These are phyloP conservation scores for Hondaea fermentalgiana DNA, from an alignment of 108 stramenopile species.

Conservation along the genomic window DNA sequence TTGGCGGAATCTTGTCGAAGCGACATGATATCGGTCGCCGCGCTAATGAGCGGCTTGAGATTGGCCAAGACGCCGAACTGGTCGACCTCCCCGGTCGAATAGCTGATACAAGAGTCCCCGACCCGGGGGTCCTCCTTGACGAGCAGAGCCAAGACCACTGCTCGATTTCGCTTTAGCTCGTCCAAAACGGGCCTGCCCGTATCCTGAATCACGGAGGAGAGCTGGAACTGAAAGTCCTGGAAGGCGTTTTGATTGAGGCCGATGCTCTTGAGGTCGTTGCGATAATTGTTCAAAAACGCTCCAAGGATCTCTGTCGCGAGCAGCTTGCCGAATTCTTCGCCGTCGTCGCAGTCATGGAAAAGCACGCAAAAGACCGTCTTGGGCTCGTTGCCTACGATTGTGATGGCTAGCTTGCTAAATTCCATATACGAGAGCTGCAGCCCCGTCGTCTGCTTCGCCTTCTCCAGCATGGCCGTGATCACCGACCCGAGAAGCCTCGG, in stretches of 20 bases:
- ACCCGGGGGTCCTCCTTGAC: conserved; percentile 34
- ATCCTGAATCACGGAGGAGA: conserved; percentile 29
- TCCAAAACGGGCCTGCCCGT: conserved; percentile 36
- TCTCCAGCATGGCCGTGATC: conserved; percentile 49
- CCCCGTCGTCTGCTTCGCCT: conserved; percentile 38
- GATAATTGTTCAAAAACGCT: conserved; percentile 37
- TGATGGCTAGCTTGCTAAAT: conserved; percentile 28
- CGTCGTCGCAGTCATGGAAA: conserved; percentile 46
- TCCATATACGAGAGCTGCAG: conserved; percentile 49
- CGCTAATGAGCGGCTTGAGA: conserved; percentile 31
- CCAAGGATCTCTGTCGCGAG: conserved; percentile 43
- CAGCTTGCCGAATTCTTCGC: conserved; percentile 38
- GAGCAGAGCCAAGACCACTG: conserved; percentile 26
- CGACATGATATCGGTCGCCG: conserved; percentile 30
- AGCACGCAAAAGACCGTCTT: conserved; percentile 44
- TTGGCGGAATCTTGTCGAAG: background rate
- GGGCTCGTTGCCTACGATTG: conserved; percentile 39
- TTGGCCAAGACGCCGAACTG: conserved; percentile 43
- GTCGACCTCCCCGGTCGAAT: conserved; percentile 34
- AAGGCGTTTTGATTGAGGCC: conserved; percentile 45
- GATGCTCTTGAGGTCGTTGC: background rate
- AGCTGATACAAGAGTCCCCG: background rate
- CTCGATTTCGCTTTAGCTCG: conserved; percentile 29
- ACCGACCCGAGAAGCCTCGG: conserved; percentile 42
- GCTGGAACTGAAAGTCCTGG: conserved; percentile 31